These are phyloP conservation scores for Zea mays DNA, from an alignment of 176 grass and related monocot genomes.

Conservation along the genomic window DNA sequence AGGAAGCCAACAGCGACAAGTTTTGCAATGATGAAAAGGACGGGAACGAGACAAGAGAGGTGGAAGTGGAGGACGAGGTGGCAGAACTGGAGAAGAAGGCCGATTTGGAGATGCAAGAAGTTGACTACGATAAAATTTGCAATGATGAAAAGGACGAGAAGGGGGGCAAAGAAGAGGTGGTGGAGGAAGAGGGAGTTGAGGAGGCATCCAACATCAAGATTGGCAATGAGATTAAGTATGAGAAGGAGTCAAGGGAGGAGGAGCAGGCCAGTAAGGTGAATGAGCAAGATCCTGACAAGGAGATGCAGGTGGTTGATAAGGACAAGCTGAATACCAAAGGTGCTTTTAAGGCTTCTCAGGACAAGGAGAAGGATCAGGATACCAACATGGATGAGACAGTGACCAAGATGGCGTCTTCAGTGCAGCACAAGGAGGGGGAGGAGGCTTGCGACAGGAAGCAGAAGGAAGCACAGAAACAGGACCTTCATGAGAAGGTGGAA, in stretches of 20 bases:
- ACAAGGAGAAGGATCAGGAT: background rate
- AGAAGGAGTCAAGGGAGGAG: background rate
- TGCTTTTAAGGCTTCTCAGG: background rate
- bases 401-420: background rate
- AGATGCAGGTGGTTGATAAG: background rate
- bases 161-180: background rate
- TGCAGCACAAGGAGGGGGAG: background rate
- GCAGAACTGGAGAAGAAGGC: background rate
- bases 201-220: background rate
- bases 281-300: background rate
- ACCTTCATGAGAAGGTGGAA: background rate
- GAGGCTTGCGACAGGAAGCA: background rate
- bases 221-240: background rate
- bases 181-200: background rate
- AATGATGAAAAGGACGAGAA: background rate
- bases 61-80: background rate
- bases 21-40: background rate
- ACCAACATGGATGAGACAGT: background rate
- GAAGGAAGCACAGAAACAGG: background rate
- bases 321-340: no score
- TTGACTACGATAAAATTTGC: background rate
- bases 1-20: background rate
- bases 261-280: background rate
- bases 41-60: background rate
- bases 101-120: background rate